A percentile compares a stretch with the other conserved stretches of the same genome.
Evolutionary conservation across 2,329 filamentous ascomycete species (phyloP).

Genomic region (Plenodomus biglobosus): DNA sequence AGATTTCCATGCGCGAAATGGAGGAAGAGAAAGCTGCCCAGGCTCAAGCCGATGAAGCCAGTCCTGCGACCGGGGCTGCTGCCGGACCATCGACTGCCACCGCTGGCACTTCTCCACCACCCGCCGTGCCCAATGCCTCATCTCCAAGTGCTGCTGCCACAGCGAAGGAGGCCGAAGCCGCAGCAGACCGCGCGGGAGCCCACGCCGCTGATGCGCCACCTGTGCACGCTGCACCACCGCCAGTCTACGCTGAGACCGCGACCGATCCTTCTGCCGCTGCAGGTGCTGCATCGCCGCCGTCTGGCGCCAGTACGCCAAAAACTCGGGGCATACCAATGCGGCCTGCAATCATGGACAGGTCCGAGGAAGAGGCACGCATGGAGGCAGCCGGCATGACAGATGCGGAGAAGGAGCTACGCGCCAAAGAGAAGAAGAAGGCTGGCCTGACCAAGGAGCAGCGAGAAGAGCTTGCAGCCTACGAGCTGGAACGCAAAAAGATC

Average conservation of each 20-base stretch:
- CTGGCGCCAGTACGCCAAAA: constrained; percentile 54
- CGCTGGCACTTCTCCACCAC: constrained; percentile 9
- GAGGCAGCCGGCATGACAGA: constrained; percentile 66
- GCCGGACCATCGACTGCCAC: constrained; percentile 19
- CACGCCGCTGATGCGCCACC: constrained; percentile 37
- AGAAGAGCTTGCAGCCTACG: constrained; percentile 85
- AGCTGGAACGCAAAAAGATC: constrained; percentile 78
- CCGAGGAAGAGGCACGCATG: constrained; percentile 72
- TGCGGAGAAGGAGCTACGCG: constrained; percentile 74
- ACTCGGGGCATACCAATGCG: constrained; percentile 68
- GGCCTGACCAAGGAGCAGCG: constrained; percentile 87
- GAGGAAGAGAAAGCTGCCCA: constrained; percentile 67
- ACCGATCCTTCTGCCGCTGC: constrained; percentile 33
- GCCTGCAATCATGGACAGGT: constrained; percentile 83
- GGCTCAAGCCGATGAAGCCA: constrained; percentile 42
- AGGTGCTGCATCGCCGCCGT: constrained; percentile 39
- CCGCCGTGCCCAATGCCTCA: constrained; percentile 9
- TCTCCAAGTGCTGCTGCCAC: constrained; percentile 43
- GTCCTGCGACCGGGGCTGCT: constrained; percentile 24
- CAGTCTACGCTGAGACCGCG: constrained; percentile 51
- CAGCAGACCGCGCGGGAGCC: constrained; percentile 45
- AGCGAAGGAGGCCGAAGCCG: constrained; percentile 46
- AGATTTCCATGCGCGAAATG: constrained; percentile 84
- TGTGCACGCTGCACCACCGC: constrained; percentile 43
- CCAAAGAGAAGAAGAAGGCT: constrained; percentile 87